Conservation (phyloP, 2,329 filamentous ascomycete species). For the Stachybotrys elegans region DNA sequence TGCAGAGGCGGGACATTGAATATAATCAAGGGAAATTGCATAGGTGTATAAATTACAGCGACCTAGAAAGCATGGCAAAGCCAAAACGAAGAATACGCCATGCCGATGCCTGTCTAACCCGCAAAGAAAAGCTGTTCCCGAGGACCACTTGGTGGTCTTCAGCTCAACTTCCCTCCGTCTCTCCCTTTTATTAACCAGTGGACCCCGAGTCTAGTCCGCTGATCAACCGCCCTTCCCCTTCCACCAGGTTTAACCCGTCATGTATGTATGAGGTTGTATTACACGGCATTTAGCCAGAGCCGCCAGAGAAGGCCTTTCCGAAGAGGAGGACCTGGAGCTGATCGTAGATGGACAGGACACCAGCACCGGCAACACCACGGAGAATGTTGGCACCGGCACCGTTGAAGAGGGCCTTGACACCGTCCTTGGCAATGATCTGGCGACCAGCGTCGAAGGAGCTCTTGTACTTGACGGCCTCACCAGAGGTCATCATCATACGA, state of each 20-base stretch:
- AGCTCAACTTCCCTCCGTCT: conserved; percentile 39
- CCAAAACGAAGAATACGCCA: conserved; percentile 39
- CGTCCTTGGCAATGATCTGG: conserved; percentile 97
- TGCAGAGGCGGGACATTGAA: neutral
- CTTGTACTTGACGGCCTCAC: conserved; percentile 99
- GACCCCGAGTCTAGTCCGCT: conserved; percentile 31
- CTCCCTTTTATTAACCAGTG: conserved; percentile 39
- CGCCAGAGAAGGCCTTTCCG: conserved; percentile 96
- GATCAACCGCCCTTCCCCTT: conserved; percentile 22
- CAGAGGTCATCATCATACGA: conserved; percentile 99
- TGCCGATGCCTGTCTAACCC: conserved; percentile 46
- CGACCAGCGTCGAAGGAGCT: conserved; percentile 89
- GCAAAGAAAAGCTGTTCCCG: conserved; percentile 37
- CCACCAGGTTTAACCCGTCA: conserved; percentile 20
- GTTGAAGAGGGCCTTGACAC: conserved; percentile 99
- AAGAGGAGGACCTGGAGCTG: conserved; percentile 99
- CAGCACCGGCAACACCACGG: conserved; percentile 99
- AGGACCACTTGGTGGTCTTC: conserved; percentile 32
- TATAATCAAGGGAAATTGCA: conserved; percentile 45
- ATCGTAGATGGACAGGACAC: conserved; percentile 99
- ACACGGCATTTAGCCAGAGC: conserved; percentile 43
- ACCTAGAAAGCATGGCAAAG: conserved; percentile 43
- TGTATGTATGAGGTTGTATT: conserved; percentile 34
- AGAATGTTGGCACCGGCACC: conserved; percentile 99
- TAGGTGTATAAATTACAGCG: conserved; percentile 61